phyloP scores from a whole-genome alignment of 2,329 filamentous ascomycete species.

The Trichoderma sp. region DNA sequence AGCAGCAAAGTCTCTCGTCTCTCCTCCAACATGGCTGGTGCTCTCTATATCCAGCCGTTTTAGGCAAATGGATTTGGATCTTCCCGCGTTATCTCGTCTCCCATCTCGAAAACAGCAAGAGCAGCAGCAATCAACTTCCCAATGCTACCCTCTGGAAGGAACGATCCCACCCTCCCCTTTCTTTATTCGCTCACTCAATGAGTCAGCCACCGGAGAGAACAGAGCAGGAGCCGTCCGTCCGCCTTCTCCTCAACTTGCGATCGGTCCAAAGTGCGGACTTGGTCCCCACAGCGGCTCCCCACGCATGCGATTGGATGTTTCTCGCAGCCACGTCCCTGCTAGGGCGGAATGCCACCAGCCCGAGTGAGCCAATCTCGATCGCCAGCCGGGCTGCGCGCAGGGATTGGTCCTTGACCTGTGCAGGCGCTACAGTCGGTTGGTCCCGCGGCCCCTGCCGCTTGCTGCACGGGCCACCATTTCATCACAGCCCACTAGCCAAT shows the following conservation, averaged over 20 bases:
- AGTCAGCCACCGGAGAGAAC: slow-evolving; percentile 9
- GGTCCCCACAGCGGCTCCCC: slow-evolving; percentile 14
- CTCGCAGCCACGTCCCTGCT: slow-evolving; percentile 9
- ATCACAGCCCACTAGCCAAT: slow-evolving; percentile 50
- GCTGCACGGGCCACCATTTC: slow-evolving; percentile 49
- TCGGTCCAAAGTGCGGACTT: slow-evolving; percentile 25
- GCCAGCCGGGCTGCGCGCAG: slow-evolving; percentile 37
- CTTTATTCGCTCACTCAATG: slow-evolving; percentile 16
- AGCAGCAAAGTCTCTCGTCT: too few species aligned
- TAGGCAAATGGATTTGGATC: slow-evolving; percentile 12
- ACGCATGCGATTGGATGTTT: slow-evolving; percentile 27
- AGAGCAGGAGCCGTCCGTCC: not conserved
- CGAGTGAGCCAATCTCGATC: slow-evolving; percentile 48
- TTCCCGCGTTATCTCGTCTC: slow-evolving; percentile 1
- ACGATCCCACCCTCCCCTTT: not conserved
- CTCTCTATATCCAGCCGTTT: not conserved
- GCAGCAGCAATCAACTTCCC: not conserved
- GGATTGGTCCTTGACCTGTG: slow-evolving; percentile 36
- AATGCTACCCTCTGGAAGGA: slow-evolving; percentile 10
- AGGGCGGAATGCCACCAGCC: slow-evolving; percentile 31
- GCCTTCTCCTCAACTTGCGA: slow-evolving; percentile 9
- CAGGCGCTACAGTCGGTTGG: slow-evolving; percentile 48
- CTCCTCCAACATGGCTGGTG: not conserved
- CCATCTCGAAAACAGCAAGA: slow-evolving; percentile 7
- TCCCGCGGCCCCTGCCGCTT: slow-evolving; percentile 50